A percentile compares a stretch with the other conserved stretches of the same genome.
Conservation (phyloP, 1,284 basidiomycete genomes). For the Heterobasidion annosum region DNA sequence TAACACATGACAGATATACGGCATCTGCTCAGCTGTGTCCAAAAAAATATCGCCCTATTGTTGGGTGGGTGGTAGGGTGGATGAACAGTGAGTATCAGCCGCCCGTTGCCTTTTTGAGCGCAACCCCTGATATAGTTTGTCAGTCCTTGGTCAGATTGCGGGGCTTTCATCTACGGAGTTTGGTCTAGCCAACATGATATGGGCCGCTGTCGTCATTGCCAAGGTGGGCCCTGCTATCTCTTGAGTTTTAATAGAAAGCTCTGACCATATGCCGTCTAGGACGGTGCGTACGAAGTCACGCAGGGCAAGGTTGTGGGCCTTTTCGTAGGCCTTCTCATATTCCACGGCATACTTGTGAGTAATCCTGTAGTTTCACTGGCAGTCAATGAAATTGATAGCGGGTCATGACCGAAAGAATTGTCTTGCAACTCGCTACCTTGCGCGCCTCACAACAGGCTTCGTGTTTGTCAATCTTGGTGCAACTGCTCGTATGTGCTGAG, state of each 20-base stretch:
- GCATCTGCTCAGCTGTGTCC: constrained; percentile 74
- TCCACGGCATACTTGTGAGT: constrained; percentile 65
- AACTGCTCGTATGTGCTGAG: constrained; percentile 39
- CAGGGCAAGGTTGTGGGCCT: constrained; percentile 69
- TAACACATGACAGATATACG: constrained; percentile 41
- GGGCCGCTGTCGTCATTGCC: constrained; percentile 60
- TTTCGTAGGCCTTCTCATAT: constrained; percentile 58
- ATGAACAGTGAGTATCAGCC: constrained; percentile 42
- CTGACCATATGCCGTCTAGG: constrained; percentile 18
- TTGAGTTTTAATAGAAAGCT: constrained; percentile 4
- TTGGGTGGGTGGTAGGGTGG: constrained; percentile 78
- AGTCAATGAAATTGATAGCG: neutral
- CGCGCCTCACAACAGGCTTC: constrained; percentile 70
- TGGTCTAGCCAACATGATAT: constrained; percentile 85
- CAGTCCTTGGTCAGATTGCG: constrained; percentile 75
- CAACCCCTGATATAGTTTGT: neutral
- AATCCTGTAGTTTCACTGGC: neutral
- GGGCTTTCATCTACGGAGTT: constrained; percentile 86
- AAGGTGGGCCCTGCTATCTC: constrained; percentile 26
- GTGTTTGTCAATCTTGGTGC: constrained; percentile 84
- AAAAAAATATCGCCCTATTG: constrained; percentile 54
- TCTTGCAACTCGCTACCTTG: constrained; percentile 73
- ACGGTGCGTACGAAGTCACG: constrained; percentile 40
- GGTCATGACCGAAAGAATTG: constrained; percentile 47
- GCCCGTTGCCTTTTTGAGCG: neutral